Conservation (phyloP, 148 eudicot species). For the Vaccinium macrocarpon region DNA sequence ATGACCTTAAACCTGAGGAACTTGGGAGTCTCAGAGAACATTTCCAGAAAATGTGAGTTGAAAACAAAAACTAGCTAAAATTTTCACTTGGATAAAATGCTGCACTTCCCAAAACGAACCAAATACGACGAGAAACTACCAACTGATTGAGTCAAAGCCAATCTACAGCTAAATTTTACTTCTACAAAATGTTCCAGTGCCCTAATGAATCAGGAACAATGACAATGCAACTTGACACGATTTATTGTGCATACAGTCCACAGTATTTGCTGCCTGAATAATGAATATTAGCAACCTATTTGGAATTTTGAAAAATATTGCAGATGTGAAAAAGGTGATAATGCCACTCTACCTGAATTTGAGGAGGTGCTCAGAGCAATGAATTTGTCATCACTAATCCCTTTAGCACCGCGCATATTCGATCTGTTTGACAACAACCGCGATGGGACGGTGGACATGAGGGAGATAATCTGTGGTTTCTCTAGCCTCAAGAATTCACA, state of each 20-base stretch:
- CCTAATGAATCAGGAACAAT: background rate
- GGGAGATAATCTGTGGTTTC: slow-evolving; percentile 52
- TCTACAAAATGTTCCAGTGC: background rate
- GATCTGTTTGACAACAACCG: slow-evolving; percentile 50
- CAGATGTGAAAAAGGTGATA: slow-evolving; percentile 53
- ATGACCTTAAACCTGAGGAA: slow-evolving; percentile 51
- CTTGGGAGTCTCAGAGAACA: slow-evolving; percentile 38
- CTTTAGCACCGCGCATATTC: slow-evolving; percentile 46
- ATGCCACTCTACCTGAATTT: slow-evolving; percentile 42
- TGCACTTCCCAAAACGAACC: background rate
- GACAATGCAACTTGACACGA: background rate
- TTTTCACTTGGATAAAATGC: background rate
- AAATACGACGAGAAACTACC: background rate
- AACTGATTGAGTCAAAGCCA: background rate
- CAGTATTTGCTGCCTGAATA: background rate
- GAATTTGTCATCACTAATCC: slow-evolving; percentile 44
- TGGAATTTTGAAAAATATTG: background rate
- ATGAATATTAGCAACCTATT: background rate
- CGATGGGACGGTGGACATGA: slow-evolving; percentile 54
- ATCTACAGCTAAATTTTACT: background rate
- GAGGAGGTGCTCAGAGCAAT: slow-evolving; percentile 49
- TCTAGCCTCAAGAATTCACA: slow-evolving; percentile 43
- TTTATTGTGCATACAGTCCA: background rate
- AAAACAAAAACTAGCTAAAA: background rate
- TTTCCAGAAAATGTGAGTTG: slow-evolving; percentile 44